Conservation (phyloP, 495 filamentous ascomycete species). For the Lentithecium fluviatile region DNA sequence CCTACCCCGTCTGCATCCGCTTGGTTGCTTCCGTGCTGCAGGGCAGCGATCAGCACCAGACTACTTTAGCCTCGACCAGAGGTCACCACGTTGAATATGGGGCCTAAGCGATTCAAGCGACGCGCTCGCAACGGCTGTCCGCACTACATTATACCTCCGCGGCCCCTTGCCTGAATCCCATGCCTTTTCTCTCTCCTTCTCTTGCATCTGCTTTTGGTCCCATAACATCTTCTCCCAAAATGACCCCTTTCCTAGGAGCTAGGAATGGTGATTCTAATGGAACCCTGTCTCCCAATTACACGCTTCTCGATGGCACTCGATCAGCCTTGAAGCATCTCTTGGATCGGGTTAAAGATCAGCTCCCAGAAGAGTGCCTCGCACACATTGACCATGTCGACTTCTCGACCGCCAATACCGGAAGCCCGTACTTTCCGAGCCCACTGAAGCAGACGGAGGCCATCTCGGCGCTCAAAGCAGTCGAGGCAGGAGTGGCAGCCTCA, state of each 20-base stretch:
- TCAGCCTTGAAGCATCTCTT: constrained; percentile 22
- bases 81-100: background rate
- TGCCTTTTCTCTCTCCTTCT: background rate
- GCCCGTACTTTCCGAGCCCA: constrained; percentile 58
- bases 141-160: constrained; percentile 1
- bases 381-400: constrained; percentile 38
- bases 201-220: background rate
- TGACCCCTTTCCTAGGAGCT: constrained; percentile 15
- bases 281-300: constrained; percentile 2
- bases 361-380: constrained; percentile 36
- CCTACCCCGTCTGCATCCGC: background rate
- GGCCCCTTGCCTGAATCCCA: background rate
- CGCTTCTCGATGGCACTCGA: constrained; percentile 23
- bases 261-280: too few relatives aligned
- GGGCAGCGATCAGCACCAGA: background rate
- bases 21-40: constrained; percentile 3
- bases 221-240: background rate
- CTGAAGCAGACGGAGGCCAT: constrained; percentile 69
- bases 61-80: background rate
- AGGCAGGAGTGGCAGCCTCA: constrained; percentile 64
- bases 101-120: background rate
- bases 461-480: constrained; percentile 67
- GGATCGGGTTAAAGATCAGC: constrained; percentile 27
- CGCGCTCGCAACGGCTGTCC: constrained; percentile 12
- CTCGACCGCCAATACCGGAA: constrained; percentile 30